Percentiles rank a stretch among this genome's conserved stretches.
phyloP scores from a whole-genome alignment of 2,329 filamentous ascomycete species.

The Parastagonospora nodorum region DNA sequence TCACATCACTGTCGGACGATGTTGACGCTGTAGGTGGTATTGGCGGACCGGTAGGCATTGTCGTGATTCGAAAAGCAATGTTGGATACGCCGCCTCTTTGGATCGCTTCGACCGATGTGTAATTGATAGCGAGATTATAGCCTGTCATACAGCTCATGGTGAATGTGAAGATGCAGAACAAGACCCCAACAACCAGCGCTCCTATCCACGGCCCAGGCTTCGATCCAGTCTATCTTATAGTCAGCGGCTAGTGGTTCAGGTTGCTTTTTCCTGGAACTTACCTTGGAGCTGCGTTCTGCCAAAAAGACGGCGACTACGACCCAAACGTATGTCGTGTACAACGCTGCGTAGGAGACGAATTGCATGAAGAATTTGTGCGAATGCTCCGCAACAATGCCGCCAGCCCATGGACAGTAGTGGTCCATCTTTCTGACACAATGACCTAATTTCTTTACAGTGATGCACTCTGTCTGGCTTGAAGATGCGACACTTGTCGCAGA shows the following conservation, averaged over 20 bases:
- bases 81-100: constrained; percentile 65
- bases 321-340: constrained; percentile 70
- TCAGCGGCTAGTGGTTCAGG: neutral
- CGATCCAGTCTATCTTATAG: constrained; percentile 19
- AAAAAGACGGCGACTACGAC: constrained; percentile 69
- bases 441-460: constrained; percentile 80
- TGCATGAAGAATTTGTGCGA: constrained; percentile 92
- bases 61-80: constrained; percentile 67
- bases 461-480: constrained; percentile 90
- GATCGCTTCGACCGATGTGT: constrained; percentile 84
- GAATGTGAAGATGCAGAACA: constrained; percentile 81
- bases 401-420: constrained; percentile 96
- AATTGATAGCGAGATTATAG: constrained; percentile 72
- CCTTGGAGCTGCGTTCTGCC: constrained; percentile 57
- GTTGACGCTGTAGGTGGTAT: constrained; percentile 12
- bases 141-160: constrained; percentile 77
- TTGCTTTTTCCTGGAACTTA: constrained; percentile 28
- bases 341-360: constrained; percentile 74
- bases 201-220: constrained; percentile 61
- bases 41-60: constrained; percentile 15
- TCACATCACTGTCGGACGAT: constrained; percentile 6
- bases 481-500: constrained; percentile 81
- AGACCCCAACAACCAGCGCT: constrained; percentile 66
- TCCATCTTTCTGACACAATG: constrained; percentile 91
- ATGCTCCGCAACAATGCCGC: constrained; percentile 85